Percentiles rank a stretch among this genome's conserved stretches.
Evolutionary conservation across 805 yeast genomes (phyloP).

Genomic region (Candida pini): DNA sequence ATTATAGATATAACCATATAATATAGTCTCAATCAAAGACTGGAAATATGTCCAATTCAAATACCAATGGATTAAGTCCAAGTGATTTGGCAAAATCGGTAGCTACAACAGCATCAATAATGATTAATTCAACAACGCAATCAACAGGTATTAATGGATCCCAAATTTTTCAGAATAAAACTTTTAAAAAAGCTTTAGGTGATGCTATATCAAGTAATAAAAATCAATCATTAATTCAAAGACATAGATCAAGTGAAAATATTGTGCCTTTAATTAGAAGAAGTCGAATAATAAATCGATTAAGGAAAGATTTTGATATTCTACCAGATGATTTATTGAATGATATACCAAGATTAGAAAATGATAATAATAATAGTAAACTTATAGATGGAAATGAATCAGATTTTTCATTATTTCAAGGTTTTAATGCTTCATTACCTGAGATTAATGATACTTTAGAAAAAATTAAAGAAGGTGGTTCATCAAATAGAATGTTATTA

Average conservation of each 20-base stretch:
- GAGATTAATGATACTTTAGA: conserved; percentile 41
- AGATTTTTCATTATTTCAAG: conserved; percentile 58
- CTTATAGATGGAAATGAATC: conserved; percentile 1
- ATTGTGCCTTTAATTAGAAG: conserved; percentile 12
- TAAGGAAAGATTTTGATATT: conserved; percentile 38
- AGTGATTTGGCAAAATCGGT: conserved; percentile 43
- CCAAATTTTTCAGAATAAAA: conserved; percentile 19
- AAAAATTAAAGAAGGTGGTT: conserved; percentile 21
- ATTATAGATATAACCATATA: too few relatives aligned
- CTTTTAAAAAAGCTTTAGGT: conserved; percentile 41
- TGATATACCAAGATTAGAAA: conserved; percentile 39
- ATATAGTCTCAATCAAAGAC: too few relatives aligned
- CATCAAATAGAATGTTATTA: conserved; percentile 12
- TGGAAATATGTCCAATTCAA: too few relatives aligned
- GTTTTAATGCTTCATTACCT: conserved; percentile 56
- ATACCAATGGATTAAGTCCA: too few relatives aligned
- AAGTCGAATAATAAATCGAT: conserved; percentile 7
- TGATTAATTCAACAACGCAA: conserved; percentile 30
- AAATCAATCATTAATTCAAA: conserved; percentile 16
- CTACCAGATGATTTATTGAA: conserved; percentile 58
- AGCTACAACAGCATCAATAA: conserved; percentile 51
- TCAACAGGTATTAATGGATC: conserved; percentile 11
- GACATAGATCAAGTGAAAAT: conserved; percentile 13
- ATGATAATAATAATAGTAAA: conserved; percentile 6
- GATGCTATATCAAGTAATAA: conserved; percentile 35